These are phyloP conservation scores for Fusarium verticillioides DNA, from an alignment of 2,329 filamentous ascomycete species.

Conservation along the genomic window DNA sequence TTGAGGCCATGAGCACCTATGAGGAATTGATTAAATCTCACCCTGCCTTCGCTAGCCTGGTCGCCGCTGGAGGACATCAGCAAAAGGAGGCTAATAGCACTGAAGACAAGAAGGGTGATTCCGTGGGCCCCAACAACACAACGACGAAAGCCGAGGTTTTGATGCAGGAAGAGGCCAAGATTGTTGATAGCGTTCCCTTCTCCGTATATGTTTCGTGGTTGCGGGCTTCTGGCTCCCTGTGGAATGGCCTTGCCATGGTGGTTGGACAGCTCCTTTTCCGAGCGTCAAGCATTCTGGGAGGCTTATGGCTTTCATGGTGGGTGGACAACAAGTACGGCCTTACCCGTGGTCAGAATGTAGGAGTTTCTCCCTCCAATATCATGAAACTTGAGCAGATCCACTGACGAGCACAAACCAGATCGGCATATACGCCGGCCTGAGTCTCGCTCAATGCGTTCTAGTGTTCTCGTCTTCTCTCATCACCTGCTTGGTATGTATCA, in stretches of 20 bases:
- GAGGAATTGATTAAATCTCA: neutral
- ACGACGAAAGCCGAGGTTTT: neutral
- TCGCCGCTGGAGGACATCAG: neutral
- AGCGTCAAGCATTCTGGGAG: neutral
- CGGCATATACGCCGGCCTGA: neutral
- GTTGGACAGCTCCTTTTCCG: neutral
- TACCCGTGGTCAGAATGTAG: neutral
- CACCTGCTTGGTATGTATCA: neutral
- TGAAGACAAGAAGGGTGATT: neutral
- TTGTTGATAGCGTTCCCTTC: neutral
- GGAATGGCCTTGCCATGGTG: neutral
- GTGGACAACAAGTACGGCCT: neutral
- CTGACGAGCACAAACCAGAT: neutral
- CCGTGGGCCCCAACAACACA: neutral
- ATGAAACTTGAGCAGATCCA: too few species aligned
- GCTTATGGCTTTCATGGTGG: neutral
- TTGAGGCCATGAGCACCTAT: neutral
- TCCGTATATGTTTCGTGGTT: neutral
- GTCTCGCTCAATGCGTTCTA: neutral
- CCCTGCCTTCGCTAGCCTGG: neutral
- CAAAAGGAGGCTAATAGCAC: neutral
- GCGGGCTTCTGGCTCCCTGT: neutral
- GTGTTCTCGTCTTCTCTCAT: neutral
- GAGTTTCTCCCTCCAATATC: neutral
- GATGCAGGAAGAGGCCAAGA: conserved; percentile 1